Conservation (phyloP, 306 rosid species). For the Vicia sativa region DNA sequence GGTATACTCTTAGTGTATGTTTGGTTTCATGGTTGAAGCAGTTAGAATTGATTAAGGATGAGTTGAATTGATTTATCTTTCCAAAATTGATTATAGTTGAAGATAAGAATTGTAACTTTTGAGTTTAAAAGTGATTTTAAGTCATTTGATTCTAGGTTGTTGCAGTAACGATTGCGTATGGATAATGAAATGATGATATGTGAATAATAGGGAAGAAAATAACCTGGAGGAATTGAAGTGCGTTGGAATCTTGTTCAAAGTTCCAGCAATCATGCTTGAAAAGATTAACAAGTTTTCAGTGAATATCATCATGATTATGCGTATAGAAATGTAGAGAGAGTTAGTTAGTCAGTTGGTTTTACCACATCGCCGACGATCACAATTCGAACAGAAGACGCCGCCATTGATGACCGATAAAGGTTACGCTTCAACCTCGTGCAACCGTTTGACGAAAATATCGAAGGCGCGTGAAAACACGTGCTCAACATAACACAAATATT, state of each 20-base stretch:
- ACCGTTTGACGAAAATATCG: constrained; percentile 30
- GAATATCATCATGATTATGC: background rate
- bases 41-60: too few species aligned
- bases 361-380: constrained; percentile 87
- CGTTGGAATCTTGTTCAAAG: constrained; percentile 74
- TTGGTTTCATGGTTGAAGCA: too few species aligned
- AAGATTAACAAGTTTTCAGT: background rate
- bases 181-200: too few species aligned
- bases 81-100: too few species aligned
- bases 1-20: too few species aligned
- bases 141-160: too few species aligned
- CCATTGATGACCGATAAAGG: constrained; percentile 57
- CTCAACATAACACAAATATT: too few species aligned
- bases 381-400: constrained; percentile 63
- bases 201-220: constrained; percentile 17
- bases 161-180: too few species aligned
- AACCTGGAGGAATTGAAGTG: constrained; percentile 72
- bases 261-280: constrained; percentile 81
- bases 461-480: constrained; percentile 57
- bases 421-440: constrained; percentile 32
- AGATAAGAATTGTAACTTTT: too few species aligned
- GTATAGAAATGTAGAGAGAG: constrained; percentile 34
- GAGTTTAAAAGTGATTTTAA: too few species aligned
- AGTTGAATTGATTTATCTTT: too few species aligned
- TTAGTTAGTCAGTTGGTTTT: constrained; percentile 13